Percentiles rank a stretch among this genome's conserved stretches.
Evolutionary conservation across 1,139 yeast species (phyloP).

Genomic region (Pichia sp.): DNA sequence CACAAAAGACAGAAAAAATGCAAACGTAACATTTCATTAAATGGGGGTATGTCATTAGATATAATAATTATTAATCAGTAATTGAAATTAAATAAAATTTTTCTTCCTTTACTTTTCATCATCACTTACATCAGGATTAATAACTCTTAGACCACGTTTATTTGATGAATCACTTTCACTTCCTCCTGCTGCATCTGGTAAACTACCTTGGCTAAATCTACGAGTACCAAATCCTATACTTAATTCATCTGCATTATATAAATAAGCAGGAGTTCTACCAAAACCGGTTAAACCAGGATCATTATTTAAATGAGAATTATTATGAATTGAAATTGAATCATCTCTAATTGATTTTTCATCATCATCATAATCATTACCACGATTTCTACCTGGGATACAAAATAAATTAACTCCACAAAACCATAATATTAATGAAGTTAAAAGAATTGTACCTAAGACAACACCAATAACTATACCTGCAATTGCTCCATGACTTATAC

Average conservation of each 20-base stretch:
- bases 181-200: slow-evolving; percentile 47
- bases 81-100: no score
- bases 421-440: slow-evolving; percentile 37
- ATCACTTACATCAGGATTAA: slow-evolving; percentile 33
- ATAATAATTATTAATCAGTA: no score
- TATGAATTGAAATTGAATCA: slow-evolving; percentile 9
- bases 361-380: slow-evolving; percentile 29
- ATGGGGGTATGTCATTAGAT: no score
- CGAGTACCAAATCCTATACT: slow-evolving; percentile 31
- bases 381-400: slow-evolving; percentile 33
- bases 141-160: slow-evolving; percentile 25
- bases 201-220: slow-evolving; percentile 62
- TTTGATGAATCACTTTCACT: slow-evolving; percentile 20
- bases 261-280: slow-evolving; percentile 13
- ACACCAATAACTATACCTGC: slow-evolving; percentile 70
- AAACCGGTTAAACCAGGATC: slow-evolving; percentile 8
- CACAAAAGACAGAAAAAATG: no score
- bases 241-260: slow-evolving; percentile 24
- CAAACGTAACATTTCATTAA: no score
- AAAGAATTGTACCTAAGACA: slow-evolving; percentile 42
- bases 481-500: slow-evolving; percentile 48
- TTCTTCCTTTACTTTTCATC: background rate
- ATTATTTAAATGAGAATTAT: slow-evolving; percentile 1
- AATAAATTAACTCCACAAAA: slow-evolving; percentile 27
- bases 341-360: slow-evolving; percentile 17